These are phyloP conservation scores for Aspergillus melleus DNA, from an alignment of 2,329 filamentous ascomycete species.

Conservation along the genomic window DNA sequence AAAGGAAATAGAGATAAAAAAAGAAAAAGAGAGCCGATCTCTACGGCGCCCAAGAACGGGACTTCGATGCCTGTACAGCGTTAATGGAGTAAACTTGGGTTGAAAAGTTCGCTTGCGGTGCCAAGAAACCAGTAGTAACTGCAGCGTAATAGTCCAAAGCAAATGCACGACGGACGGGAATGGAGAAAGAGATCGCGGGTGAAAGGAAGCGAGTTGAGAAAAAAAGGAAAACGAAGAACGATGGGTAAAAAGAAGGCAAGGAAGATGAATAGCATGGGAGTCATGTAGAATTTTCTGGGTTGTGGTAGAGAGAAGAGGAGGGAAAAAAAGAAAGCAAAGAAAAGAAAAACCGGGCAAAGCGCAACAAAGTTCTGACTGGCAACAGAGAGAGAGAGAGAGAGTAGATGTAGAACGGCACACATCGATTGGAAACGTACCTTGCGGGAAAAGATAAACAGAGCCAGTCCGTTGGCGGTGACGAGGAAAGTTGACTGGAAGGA, in stretches of 20 bases:
- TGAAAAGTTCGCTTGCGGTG: conserved; percentile 36
- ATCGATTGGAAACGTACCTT: conserved; percentile 27
- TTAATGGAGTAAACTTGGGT: conserved; percentile 25
- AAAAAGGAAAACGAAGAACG: neutral
- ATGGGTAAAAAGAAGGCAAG: neutral
- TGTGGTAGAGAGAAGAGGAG: neutral
- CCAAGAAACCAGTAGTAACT: conserved; percentile 33
- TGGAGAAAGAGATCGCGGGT: conserved; percentile 1
- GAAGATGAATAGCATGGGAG: neutral
- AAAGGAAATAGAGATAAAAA: neutral
- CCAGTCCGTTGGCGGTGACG: conserved; percentile 7
- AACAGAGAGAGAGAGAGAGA: conserved; percentile 2
- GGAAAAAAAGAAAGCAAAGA: neutral
- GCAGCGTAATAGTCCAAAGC: conserved; percentile 16
- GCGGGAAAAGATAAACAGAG: conserved; percentile 11
- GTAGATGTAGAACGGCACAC: conserved; percentile 17
- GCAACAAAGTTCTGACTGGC: conserved; percentile 23
- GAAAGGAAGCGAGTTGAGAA: conserved; percentile 1
- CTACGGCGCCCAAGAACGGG: conserved; percentile 11
- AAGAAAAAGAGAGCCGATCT: neutral
- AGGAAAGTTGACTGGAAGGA: neutral
- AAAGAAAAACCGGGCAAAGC: neutral
- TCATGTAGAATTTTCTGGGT: neutral
- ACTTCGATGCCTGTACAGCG: conserved; percentile 27
- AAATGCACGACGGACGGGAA: conserved; percentile 6